phyloP scores from a whole-genome alignment of 768 basidiomycete species.

The Suillus decipiens region DNA sequence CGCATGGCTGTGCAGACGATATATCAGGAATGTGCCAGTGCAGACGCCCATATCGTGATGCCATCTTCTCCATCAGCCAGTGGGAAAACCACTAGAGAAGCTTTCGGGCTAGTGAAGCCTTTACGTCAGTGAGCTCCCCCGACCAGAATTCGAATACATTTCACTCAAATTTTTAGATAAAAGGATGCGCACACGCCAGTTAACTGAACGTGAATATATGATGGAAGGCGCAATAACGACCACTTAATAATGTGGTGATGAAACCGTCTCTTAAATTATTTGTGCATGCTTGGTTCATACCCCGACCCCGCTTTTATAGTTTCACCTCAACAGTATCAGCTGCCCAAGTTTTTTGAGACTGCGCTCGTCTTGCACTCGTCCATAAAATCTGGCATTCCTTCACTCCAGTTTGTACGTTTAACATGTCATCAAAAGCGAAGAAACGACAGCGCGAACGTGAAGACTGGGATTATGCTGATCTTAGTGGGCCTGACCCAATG shows the following conservation, averaged over 20 bases:
- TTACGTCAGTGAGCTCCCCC: neutral
- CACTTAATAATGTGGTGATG: too few species aligned
- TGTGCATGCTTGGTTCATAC: constrained; percentile 6
- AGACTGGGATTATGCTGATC: constrained; percentile 16
- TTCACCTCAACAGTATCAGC: constrained; percentile 7
- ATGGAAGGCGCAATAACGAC: neutral
- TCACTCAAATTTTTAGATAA: neutral
- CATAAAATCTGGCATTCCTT: neutral
- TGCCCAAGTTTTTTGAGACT: neutral
- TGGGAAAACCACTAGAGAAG: neutral
- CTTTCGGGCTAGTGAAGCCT: too few species aligned
- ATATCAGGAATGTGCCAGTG: neutral
- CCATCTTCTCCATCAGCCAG: neutral
- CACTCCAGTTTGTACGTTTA: neutral
- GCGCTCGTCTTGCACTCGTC: neutral
- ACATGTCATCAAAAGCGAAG: constrained; percentile 7
- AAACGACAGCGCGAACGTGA: constrained; percentile 13
- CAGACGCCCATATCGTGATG: neutral
- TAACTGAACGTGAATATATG: neutral
- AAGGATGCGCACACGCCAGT: neutral
- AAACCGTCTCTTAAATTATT: neutral
- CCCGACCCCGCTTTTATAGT: constrained; percentile 5
- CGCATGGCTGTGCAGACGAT: neutral
- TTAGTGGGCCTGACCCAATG: constrained; percentile 13
- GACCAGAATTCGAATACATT: neutral